Conservation (phyloP, 345 rosid species). For the Capsella bursapastoris region DNA sequence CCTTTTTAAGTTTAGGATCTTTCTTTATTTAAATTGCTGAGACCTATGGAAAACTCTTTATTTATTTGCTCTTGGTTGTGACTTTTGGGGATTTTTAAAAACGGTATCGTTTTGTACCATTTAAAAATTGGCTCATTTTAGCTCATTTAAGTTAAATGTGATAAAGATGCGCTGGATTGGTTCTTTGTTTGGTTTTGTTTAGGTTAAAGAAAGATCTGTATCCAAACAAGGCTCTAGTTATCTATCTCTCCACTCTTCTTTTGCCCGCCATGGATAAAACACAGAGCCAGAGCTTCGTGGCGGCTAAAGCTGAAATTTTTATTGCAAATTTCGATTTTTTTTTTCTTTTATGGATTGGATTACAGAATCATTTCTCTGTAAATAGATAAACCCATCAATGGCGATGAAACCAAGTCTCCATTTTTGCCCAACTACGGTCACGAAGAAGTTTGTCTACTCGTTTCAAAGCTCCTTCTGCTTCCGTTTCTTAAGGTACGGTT, state of each 20-base stretch:
- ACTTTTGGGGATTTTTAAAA: neutral
- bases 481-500: constrained; percentile 55
- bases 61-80: neutral
- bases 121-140: neutral
- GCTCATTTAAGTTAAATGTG: neutral
- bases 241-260: constrained; percentile 22
- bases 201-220: neutral
- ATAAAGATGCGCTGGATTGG: neutral
- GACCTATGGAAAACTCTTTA: neutral
- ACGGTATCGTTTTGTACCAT: neutral
- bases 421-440: constrained; percentile 46
- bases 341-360: constrained; percentile 8
- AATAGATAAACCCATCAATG: constrained; percentile 44
- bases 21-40: constrained; percentile 6
- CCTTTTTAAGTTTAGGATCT: neutral
- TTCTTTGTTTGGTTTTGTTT: constrained; percentile 4
- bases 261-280: constrained; percentile 40
- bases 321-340: neutral
- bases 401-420: constrained; percentile 69
- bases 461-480: constrained; percentile 51
- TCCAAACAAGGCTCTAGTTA: constrained; percentile 32
- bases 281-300: constrained; percentile 19
- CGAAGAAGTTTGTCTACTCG: constrained; percentile 31
- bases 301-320: constrained; percentile 13
- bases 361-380: neutral